phyloP scores from a whole-genome alignment of 768 basidiomycete species.

The Podaxis sp. region DNA sequence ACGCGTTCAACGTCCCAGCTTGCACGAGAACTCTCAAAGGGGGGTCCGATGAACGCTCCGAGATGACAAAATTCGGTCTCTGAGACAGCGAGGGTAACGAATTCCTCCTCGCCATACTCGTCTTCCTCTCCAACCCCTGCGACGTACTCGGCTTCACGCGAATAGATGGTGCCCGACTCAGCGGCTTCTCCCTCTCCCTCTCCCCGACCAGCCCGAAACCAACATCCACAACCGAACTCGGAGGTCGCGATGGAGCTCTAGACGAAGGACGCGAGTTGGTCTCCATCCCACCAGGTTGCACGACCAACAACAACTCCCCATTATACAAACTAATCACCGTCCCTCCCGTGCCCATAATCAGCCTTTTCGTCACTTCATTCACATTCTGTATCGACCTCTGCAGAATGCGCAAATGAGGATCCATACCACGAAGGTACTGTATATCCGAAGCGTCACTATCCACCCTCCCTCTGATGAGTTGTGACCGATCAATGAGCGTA shows the following conservation, averaged over 20 bases:
- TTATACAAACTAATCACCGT: conserved; percentile 73
- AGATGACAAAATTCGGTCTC: conserved; percentile 51
- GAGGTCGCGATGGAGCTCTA: conserved; percentile 64
- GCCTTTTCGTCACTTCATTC: conserved; percentile 30
- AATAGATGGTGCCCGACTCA: conserved; percentile 69
- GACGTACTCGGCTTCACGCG: conserved; percentile 72
- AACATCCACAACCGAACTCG: conserved; percentile 54
- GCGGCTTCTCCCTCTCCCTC: conserved; percentile 35
- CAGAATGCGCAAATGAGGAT: conserved; percentile 37
- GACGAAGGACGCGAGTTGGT: conserved; percentile 56
- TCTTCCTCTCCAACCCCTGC: conserved; percentile 71
- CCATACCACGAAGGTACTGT: conserved; percentile 54
- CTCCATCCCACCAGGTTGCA: conserved; percentile 53
- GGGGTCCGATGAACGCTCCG: conserved; percentile 66
- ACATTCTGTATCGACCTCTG: conserved; percentile 29
- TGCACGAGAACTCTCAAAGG: conserved; percentile 76
- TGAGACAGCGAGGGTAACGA: conserved; percentile 77
- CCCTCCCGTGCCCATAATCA: conserved; percentile 52
- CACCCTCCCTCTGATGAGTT: conserved; percentile 62
- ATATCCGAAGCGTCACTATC: conserved; percentile 68
- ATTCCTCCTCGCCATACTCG: conserved; percentile 69
- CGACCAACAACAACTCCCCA: conserved; percentile 71
- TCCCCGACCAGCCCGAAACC: conserved; percentile 20
- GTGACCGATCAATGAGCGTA: conserved; percentile 64
- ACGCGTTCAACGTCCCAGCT: conserved; percentile 71